Base-by-base conservation (phyloP, 495 filamentous ascomycete genomes). In the Amniculicola lignicola region DNA sequence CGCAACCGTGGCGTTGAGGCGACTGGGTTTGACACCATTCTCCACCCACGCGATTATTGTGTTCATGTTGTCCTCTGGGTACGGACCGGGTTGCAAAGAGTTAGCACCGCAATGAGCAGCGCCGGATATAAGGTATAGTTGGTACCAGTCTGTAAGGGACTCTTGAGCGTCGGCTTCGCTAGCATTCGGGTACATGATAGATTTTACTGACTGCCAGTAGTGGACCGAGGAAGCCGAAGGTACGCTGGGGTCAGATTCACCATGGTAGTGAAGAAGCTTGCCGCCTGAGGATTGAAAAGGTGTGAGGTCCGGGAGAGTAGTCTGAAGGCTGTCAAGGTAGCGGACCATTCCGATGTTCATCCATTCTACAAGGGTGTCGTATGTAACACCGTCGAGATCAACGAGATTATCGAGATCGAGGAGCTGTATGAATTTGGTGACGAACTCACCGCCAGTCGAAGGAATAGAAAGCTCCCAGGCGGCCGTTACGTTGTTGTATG, bases 1-100 rank as follows among this genome's bases (percentile, higher is more conserved):
- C 4, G 40, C 18, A 21, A 21, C 16, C 4, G 40, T 43, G 5
- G 40, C 40, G 24, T 21, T 21, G 15, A 43, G 4, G 3, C 40
- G 15, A 19, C 16, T 43, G 5, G 40, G 40, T 21, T 21, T 43
- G 4, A 43, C 21, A 19, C 40, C 40, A 43, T 21, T 43, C 40
- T 43, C 4, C 4, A 43, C 40, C 40, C 40, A 43, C 12, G 18
- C 40, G 21, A 43, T 43, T 15, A 43, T 43, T 12, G 40, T 43
- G 14, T 2, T 3, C 40, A 21, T 43, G 21, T 43, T 43, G 24
- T 43, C 40, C 40, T 43, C 15, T 21, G 40, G 40, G 14, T 43
- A 43, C 40, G 4, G 40, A 12, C 40, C 16, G 21, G 37, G 16
- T 21, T 43, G 40, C n/a, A 43, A 21, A 43, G 40, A 43, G 21